Evolutionary conservation across 2,329 filamentous ascomycete species (phyloP), one percentile per base, ranked within the genome.

Genomic region (Botrytis byssoidea): DNA sequence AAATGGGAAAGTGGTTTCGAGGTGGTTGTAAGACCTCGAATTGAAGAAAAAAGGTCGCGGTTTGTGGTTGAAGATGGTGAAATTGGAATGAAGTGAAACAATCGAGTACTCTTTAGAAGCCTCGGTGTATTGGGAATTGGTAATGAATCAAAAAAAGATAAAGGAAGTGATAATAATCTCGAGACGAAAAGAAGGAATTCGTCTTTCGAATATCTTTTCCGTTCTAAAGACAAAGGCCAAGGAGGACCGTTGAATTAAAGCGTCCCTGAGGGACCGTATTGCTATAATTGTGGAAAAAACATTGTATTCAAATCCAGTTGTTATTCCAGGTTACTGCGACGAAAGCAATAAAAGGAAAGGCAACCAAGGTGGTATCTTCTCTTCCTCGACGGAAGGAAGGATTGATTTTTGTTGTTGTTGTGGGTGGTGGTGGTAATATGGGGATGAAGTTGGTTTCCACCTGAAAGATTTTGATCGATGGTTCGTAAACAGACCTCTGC

Each of bases 181-280:
- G 55, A 73, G 37, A 75, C 61, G 37, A 70, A 57, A 16, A 61
- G 18, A 35, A 29, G 64, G 70, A 44, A 61, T 29, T 73, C 67
- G 72, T 75, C 70, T 73, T 76, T 66, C n/a, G 63, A 76, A 66
- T 65, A 64, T 68, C 73, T 75, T 72, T 70, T 48, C 55, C 60
- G 69, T 68, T 55, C 51, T 57, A 70, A 69, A 72, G 68, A 71
- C 65, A 72, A 70, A 72, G 72, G 71, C 76, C 72, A 68, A 75
- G 77, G 77, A 75, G 74, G 72, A 74, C 48, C 65, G 65, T 68
- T 75, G 64, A 73, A 74, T 72, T 74, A 76, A 79, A 77, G 82
- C 82, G 84, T 85, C 84, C 84, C 84, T 84, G 82, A 80, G 84
- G 84, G 84, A 85, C 84, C 78, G 83, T 80, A 74, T 67, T 79